Evolutionary conservation across 2,329 filamentous ascomycete genomes (phyloP).

Genomic region (Hortaea werneckii): DNA sequence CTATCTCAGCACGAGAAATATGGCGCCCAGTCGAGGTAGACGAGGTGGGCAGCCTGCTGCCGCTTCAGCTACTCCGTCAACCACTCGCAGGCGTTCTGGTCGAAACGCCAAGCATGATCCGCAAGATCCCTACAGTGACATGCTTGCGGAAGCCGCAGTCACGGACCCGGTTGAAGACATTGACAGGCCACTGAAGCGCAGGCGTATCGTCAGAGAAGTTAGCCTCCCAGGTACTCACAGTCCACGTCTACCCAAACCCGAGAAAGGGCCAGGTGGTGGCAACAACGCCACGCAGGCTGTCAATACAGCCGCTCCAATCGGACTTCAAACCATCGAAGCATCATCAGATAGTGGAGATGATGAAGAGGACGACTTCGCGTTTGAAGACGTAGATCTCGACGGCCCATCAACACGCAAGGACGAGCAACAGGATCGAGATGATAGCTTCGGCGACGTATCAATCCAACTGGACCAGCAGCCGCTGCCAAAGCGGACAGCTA

Average conservation of each 20-base stretch:
- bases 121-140: conserved; percentile 19
- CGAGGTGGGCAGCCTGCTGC: conserved; percentile 8
- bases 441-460: conserved; percentile 29
- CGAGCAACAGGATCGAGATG: neutral
- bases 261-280: neutral
- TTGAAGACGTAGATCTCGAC: conserved; percentile 48
- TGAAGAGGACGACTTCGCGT: conserved; percentile 48
- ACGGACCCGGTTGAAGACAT: conserved; percentile 1
- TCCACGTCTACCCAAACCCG: neutral
- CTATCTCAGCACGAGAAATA: conserved; percentile 2
- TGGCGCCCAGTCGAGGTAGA: conserved; percentile 23
- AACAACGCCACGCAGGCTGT: neutral
- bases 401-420: conserved; percentile 10
- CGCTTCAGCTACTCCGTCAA: neutral
- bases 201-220: conserved; percentile 8
- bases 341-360: conserved; percentile 35
- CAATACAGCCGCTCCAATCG: neutral
- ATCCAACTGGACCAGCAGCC: conserved; percentile 30
- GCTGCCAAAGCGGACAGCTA: conserved; percentile 24
- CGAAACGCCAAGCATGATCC: conserved; percentile 5
- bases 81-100: conserved; percentile 1
- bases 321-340: conserved; percentile 19
- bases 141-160: conserved; percentile 20
- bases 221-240: neutral
- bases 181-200: conserved; percentile 19